Percentiles rank a stretch among this genome's conserved stretches.
These are phyloP conservation scores for Daldinia vernicosa DNA, from an alignment of 495 filamentous ascomycete species.

Conservation along the genomic window DNA sequence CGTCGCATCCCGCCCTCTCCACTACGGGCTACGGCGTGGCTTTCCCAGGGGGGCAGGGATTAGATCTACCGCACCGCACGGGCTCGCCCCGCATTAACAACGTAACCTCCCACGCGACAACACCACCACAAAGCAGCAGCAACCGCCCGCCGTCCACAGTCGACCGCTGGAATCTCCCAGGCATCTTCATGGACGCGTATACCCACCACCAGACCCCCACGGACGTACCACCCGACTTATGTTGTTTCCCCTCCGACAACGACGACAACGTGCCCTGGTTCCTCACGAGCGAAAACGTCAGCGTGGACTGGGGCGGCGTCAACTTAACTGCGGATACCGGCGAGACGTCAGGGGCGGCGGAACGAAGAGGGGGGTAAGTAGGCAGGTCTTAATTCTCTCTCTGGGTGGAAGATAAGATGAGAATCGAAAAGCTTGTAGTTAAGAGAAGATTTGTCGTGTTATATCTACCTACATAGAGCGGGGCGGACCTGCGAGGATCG, in stretches of 20 bases:
- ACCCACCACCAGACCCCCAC: not conserved
- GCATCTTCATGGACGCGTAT: not conserved
- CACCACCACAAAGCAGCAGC: not conserved
- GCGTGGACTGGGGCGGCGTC: not conserved
- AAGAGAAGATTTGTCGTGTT: not conserved
- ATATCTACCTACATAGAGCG: too few species aligned
- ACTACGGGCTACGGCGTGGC: not conserved
- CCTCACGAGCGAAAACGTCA: not conserved
- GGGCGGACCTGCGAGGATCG: not conserved
- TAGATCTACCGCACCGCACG: conserved; percentile 18
- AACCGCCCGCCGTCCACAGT: not conserved
- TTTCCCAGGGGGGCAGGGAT: not conserved
- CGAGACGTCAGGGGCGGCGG: not conserved
- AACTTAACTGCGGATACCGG: not conserved
- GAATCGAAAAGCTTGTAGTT: not conserved
- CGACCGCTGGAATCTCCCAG: conserved; percentile 1
- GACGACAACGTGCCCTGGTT: conserved; percentile 12
- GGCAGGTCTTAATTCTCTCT: not conserved
- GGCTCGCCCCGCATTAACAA: conserved; percentile 9
- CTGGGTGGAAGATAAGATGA: too few species aligned
- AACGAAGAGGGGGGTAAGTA: not conserved
- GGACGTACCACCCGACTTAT: too few species aligned
- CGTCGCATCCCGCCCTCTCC: not conserved
- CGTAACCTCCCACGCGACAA: not conserved
- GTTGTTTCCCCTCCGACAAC: not conserved